Evolutionary conservation across 495 filamentous ascomycete genomes (phyloP).

Genomic region (Haplographium delicatum): DNA sequence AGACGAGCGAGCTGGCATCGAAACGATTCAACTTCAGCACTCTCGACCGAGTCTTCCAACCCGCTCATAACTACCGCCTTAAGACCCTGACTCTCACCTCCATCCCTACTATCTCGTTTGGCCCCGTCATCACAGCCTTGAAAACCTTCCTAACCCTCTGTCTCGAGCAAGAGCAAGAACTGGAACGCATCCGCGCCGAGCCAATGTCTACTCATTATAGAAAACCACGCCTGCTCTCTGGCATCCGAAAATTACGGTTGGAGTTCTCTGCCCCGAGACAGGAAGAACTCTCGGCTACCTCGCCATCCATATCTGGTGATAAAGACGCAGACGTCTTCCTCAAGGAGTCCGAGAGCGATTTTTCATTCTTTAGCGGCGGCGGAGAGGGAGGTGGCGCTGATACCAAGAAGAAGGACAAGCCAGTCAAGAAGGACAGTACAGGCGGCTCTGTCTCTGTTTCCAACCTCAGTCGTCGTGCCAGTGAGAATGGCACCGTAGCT

Average conservation of each 20-base stretch:
- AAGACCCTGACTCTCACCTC: constrained; percentile 14
- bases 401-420: neutral
- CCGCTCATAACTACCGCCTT: constrained; percentile 12
- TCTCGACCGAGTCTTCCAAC: neutral
- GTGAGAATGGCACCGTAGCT: neutral
- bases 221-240: constrained; percentile 13
- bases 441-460: too few species aligned
- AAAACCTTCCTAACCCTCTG: constrained; percentile 11
- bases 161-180: constrained; percentile 9
- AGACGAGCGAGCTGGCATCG: neutral
- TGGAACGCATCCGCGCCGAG: neutral
- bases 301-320: constrained; percentile 10
- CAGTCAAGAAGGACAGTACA: too few species aligned
- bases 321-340: constrained; percentile 18
- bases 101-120: constrained; percentile 15
- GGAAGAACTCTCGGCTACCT: neutral
- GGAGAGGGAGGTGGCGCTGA: neutral
- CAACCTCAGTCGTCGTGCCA: too few species aligned
- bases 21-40: neutral
- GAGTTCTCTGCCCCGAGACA: constrained; percentile 9
- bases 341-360: constrained; percentile 7
- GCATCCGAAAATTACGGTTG: constrained; percentile 11
- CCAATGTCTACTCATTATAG: neutral
- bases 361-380: constrained; percentile 22
- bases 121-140: constrained; percentile 3